Conservation (phyloP, 495 filamentous ascomycete species). For the Trichocladium antarcticum region DNA sequence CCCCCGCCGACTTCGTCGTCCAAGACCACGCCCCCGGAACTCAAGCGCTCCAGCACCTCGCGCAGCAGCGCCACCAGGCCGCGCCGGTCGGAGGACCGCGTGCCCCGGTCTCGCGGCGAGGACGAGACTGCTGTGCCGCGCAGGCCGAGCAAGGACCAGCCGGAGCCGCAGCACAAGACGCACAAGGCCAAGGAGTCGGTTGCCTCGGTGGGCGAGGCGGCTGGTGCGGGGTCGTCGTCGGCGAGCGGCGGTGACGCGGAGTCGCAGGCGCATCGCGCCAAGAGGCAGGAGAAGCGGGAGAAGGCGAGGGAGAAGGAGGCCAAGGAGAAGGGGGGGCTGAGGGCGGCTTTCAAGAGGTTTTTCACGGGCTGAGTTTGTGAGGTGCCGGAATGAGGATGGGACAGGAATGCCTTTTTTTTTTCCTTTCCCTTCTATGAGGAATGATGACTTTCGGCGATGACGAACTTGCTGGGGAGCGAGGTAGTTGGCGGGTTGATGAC, state of each 20-base stretch:
- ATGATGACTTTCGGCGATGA: background rate
- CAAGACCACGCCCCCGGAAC: constrained; percentile 19
- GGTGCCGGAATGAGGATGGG: background rate
- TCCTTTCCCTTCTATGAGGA: too few species aligned
- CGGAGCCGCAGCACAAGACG: constrained; percentile 5
- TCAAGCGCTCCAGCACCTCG: constrained; percentile 31
- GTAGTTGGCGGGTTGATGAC: background rate
- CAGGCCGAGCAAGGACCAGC: constrained; percentile 2
- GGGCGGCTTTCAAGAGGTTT: constrained; percentile 41
- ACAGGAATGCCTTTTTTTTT: too few species aligned
- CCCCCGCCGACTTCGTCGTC: constrained; percentile 6
- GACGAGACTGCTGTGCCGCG: background rate
- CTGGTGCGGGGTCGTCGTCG: constrained; percentile 9
- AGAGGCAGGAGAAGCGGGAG: constrained; percentile 24
- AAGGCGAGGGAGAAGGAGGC: constrained; percentile 41
- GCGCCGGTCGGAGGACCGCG: constrained; percentile 11
- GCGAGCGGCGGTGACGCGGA: constrained; percentile 14
- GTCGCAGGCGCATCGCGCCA: constrained; percentile 21
- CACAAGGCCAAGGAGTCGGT: constrained; percentile 17
- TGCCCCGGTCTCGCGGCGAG: background rate
- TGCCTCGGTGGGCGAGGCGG: constrained; percentile 8
- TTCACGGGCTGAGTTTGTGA: constrained; percentile 8
- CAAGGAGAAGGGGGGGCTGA: constrained; percentile 69
- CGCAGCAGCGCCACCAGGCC: constrained; percentile 11
- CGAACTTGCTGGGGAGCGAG: too few species aligned